These are phyloP conservation scores for Phytophthora pinifolia DNA, from an alignment of 352 stramenopile genomes.

Conservation along the genomic window DNA sequence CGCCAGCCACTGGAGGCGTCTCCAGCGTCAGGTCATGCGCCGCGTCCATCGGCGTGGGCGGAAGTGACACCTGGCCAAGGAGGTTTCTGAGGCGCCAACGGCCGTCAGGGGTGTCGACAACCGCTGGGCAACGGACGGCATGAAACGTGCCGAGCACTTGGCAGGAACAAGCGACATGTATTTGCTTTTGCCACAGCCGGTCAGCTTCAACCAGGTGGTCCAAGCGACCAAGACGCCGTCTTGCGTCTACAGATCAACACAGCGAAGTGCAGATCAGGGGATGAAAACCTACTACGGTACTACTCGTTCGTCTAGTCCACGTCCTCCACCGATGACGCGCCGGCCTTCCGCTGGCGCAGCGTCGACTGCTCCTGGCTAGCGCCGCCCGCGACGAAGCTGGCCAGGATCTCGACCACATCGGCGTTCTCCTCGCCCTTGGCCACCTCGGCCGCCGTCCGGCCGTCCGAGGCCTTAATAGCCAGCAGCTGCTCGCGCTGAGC, in stretches of 20 bases:
- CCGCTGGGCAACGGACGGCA: constrained; percentile 16
- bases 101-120: constrained; percentile 14
- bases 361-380: constrained; percentile 33
- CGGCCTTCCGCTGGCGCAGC: constrained; percentile 61
- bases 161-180: constrained; percentile 26
- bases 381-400: constrained; percentile 31
- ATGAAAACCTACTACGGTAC: constrained; percentile 10
- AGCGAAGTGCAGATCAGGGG: constrained; percentile 15
- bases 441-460: constrained; percentile 62
- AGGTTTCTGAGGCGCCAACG: constrained; percentile 21
- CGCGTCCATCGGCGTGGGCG: constrained; percentile 4
- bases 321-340: constrained; percentile 62
- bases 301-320: constrained; percentile 54
- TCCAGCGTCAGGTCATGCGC: constrained; percentile 10
- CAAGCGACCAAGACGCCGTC: constrained; percentile 7
- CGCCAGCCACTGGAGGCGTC: constrained; percentile 1
- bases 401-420: constrained; percentile 67
- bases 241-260: constrained; percentile 29
- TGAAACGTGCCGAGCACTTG: too few relatives aligned
- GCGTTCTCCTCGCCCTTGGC: constrained; percentile 70
- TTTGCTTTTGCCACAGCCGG: constrained; percentile 15
- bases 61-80: constrained; percentile 20
- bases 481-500: constrained; percentile 49
- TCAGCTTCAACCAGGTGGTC: constrained; percentile 5
- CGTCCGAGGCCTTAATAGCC: constrained; percentile 54